Conservation (phyloP, 108 stramenopile genomes). For the Stephanodiscus triporus region DNA sequence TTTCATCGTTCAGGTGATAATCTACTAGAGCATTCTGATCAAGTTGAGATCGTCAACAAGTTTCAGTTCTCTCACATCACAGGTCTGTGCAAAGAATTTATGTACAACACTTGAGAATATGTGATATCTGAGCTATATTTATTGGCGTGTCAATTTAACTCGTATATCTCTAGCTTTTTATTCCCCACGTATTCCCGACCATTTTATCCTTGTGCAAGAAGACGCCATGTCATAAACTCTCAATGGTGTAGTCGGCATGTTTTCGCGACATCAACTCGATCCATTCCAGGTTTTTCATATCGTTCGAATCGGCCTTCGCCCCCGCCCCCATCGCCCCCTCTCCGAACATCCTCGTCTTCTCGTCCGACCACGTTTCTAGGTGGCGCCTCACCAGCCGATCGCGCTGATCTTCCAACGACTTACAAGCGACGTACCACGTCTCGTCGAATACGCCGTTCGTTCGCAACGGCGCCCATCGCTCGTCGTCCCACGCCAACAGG, state of each 20-base stretch:
- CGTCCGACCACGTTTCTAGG: constrained; percentile 65
- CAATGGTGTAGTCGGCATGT: constrained; percentile 45
- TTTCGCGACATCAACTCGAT: constrained; percentile 40
- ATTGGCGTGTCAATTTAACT: too few species aligned
- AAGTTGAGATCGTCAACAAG: too few species aligned
- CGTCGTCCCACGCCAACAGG: constrained; percentile 48
- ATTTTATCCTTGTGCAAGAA: too few species aligned
- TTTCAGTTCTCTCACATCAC: too few species aligned
- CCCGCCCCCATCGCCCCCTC: constrained; percentile 51
- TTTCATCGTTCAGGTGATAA: too few species aligned
- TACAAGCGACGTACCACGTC: constrained; percentile 63
- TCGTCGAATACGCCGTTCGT: constrained; percentile 65
- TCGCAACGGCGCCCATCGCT: constrained; percentile 54
- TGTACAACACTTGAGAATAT: too few species aligned
- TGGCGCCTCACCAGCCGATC: constrained; percentile 52
- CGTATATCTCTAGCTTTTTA: too few species aligned
- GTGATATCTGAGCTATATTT: too few species aligned
- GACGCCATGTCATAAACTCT: constrained; percentile 22
- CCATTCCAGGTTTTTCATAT: constrained; percentile 51
- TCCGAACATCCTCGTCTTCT: constrained; percentile 66
- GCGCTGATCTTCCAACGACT: constrained; percentile 45
- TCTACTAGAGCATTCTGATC: too few species aligned
- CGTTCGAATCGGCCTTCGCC: constrained; percentile 60
- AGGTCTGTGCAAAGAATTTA: too few species aligned
- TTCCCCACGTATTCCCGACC: too few species aligned